These are phyloP conservation scores for Tinospora cordifolia DNA, from an alignment of 164 flowering plant genomes.

Conservation along the genomic window DNA sequence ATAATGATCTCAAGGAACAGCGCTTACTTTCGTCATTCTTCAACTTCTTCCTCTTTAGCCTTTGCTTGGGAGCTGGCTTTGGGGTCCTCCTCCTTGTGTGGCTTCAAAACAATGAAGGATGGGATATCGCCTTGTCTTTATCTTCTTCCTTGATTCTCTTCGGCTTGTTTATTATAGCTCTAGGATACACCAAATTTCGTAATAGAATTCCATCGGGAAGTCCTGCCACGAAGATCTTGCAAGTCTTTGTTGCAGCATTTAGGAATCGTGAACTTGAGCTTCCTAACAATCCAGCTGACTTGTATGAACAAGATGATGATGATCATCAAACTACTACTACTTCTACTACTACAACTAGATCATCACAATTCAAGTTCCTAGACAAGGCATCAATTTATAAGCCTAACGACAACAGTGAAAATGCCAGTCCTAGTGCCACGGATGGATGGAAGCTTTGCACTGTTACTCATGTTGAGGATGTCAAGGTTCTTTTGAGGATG, in stretches of 20 bases:
- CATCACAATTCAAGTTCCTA: slow-evolving; percentile 16
- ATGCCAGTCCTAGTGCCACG: neutral
- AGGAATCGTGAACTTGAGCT: slow-evolving; percentile 12
- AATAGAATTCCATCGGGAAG: slow-evolving; percentile 20
- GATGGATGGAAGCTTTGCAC: slow-evolving; percentile 38
- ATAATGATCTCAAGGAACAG: slow-evolving; percentile 19
- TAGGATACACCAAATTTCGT: slow-evolving; percentile 13
- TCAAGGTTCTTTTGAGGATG: slow-evolving; percentile 38
- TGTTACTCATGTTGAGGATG: slow-evolving; percentile 42
- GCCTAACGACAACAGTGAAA: neutral
- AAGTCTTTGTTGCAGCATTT: slow-evolving; percentile 16
- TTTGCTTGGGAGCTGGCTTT: slow-evolving; percentile 24
- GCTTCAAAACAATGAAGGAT: slow-evolving; percentile 30
- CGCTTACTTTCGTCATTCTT: slow-evolving; percentile 27
- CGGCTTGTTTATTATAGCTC: slow-evolving; percentile 7
- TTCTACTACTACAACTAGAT: neutral
- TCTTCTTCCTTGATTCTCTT: slow-evolving; percentile 6
- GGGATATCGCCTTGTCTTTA: slow-evolving; percentile 18
- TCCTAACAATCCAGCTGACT: slow-evolving; percentile 1
- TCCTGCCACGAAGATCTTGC: slow-evolving; percentile 15
- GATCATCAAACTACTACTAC: too few species aligned
- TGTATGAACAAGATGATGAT: slow-evolving; percentile 1
- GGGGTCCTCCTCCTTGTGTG: slow-evolving; percentile 33
- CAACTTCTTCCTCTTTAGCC: slow-evolving; percentile 32
- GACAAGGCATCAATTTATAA: slow-evolving; percentile 13